Conservation (phyloP, 1,139 yeast species). For the Kodamaea alishanica region DNA sequence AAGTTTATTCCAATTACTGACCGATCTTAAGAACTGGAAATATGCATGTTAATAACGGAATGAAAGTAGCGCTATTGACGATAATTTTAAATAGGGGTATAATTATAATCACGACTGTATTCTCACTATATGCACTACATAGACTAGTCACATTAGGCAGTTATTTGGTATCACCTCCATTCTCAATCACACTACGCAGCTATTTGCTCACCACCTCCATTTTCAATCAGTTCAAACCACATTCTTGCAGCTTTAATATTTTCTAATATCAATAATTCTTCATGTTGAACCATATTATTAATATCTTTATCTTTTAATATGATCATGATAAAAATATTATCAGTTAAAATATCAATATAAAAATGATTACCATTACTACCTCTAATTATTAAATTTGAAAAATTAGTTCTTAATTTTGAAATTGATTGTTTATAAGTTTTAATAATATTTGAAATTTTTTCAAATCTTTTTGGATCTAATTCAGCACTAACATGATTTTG, state of each 20-base stretch:
- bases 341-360: slow-evolving; percentile 63
- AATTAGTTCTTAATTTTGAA: slow-evolving; percentile 79
- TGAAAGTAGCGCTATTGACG: too few species aligned
- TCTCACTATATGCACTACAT: too few species aligned
- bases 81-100: too few species aligned
- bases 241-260: slow-evolving; percentile 65
- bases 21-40: too few species aligned
- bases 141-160: too few species aligned
- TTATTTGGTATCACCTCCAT: too few species aligned
- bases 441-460: slow-evolving; percentile 88
- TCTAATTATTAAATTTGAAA: slow-evolving; percentile 70
- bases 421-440: slow-evolving; percentile 94
- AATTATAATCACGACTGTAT: too few species aligned
- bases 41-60: too few species aligned
- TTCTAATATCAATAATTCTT: slow-evolving; percentile 61
- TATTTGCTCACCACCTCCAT: slow-evolving; percentile 5
- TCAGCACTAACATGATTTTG: slow-evolving; percentile 9
- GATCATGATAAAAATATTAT: slow-evolving; percentile 75
- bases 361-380: slow-evolving; percentile 71
- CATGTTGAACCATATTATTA: slow-evolving; percentile 41
- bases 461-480: slow-evolving; percentile 88
- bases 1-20: too few species aligned
- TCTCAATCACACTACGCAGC: too few species aligned
- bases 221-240: slow-evolving; percentile 62
- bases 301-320: slow-evolving; percentile 38